Base-by-base conservation (phyloP, 192 early-diverging fungal genomes). In the Spizellomyces sp. region DNA sequence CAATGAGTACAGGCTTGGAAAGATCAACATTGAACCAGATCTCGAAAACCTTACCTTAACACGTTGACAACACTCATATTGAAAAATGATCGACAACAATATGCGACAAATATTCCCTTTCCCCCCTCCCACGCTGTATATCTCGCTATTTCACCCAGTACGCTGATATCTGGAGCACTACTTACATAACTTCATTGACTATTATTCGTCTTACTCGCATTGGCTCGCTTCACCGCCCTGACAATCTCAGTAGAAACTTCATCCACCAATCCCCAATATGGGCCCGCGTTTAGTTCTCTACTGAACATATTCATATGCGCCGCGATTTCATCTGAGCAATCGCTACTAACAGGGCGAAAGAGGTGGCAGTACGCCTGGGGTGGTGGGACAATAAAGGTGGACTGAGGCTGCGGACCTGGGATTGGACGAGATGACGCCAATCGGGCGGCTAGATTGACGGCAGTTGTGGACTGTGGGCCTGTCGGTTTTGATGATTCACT, bases 251-350 rank as follows among this genome's bases (percentile, higher is more conserved):
- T 17, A 4, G 74, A 75, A 64, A 75, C 68, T 7, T 42, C 45
- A 52, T 70, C 72, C 22, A 80, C 75, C 14, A 73, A 47, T n/a
- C 62, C 63, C 75, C 76, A 78, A 64, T 80, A 80, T 6, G 62
- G 21, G 8, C 67, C 75, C 0, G 73, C 61, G 47, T 81, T 81
- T 8, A 46, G 22, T 12, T 54, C 56, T 41, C 76, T 42, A 14
- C 27, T 43, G 68, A 81, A 81, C 79, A 81, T 78, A 50, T 64
- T 50, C 75, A 81, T 81, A 55, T 81, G 79, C 12, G 69, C 79
- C 7, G 21, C 46, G 17, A 81, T 81, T 59, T 81, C 79, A 50
- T 81, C 74, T 19, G 50, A 21, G 15, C 17, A 58, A 58, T 80
- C 76, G 9, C 15, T 55, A 5, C 50, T 55, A 12, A 77, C 56